phyloP scores from a whole-genome alignment of 148 eudicot species.

The Limonium bicolor region DNA sequence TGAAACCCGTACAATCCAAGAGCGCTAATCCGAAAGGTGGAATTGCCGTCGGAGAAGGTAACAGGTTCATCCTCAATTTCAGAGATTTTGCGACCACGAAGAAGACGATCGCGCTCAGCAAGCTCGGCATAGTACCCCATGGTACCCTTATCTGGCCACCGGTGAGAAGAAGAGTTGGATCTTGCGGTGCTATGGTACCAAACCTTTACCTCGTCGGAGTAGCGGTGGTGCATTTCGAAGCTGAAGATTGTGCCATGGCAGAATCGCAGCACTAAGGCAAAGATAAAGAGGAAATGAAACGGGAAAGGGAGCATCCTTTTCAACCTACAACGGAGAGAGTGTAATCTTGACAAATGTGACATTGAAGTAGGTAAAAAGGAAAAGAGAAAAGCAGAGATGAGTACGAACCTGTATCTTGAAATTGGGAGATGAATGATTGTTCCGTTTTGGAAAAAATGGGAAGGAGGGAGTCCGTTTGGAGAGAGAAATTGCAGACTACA shows the following conservation, averaged over 20 bases:
- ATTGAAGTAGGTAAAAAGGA: too few relatives aligned
- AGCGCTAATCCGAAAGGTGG: conserved; percentile 32
- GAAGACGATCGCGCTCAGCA: conserved; percentile 2
- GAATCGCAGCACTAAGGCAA: too few relatives aligned
- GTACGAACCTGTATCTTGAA: conserved; percentile 6
- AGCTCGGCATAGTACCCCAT: background rate
- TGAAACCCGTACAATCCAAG: conserved; percentile 55
- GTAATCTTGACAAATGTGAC: background rate
- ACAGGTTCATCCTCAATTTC: conserved; percentile 13
- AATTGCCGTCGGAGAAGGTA: conserved; percentile 46
- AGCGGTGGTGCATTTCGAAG: conserved; percentile 1
- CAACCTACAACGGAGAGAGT: background rate
- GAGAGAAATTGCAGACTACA: background rate
- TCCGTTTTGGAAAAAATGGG: background rate
- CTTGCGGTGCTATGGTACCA: too few relatives aligned
- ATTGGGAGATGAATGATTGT: background rate
- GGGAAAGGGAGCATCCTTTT: too few relatives aligned
- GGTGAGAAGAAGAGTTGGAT: background rate
- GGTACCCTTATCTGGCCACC: background rate
- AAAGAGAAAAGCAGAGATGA: conserved; percentile 1
- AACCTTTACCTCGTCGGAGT: background rate
- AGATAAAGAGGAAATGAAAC: too few relatives aligned
- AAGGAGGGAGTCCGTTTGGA: too few relatives aligned
- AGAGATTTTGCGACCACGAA: conserved; percentile 45
- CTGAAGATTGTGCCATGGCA: too few relatives aligned